Base-by-base conservation (phyloP, 768 basidiomycete genomes). In the Hebeloma cylindrosporum region DNA sequence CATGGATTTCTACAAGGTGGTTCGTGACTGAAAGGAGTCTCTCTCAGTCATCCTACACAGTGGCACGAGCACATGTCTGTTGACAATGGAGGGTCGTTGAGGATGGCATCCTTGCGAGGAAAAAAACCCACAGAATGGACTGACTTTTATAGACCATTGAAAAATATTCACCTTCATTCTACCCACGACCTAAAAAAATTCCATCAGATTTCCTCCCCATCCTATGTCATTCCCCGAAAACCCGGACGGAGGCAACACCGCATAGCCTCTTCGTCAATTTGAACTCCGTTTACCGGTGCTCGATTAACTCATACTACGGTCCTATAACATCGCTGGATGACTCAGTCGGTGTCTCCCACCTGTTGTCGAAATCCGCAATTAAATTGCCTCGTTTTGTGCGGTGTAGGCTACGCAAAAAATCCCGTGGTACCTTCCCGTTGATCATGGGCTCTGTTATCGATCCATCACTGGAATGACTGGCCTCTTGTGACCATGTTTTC, bases 261-360 rank as follows among this genome's bases (percentile, higher is more conserved):
- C 53, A 54, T 54, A 45, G 50, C 53, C 53, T 47, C 45, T 31
- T 16, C 33, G 28, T 35, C 18, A 31, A 40, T 27, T 22, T 38
- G 23, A 39, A 28, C 34, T 43, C 43, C 50, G 46, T 30, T 41
- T 23, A 32, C 40, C 48, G 52, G 56, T 30, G 28, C 31, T 45
- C 31, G 39, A 35, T 34, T 43, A 33, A 37, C 28, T 49, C 45
- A 49, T 47, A 43, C 52, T 50, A 46, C 26, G 13, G 25, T 54
- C 56, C 56, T 57, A 42, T 32, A 47, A 54, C 41, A 37, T 57
- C 56, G 56, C 56, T 46, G 31, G 32, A 18, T 52, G 36, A 47
- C 47, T 29, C 40, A 45, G 34, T 25, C 37, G 22, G 28, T 33
- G 37, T 17, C 42, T 25, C 34, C 41, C 22, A 17, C 14, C 21